A percentile compares a stretch with the other conserved stretches of the same genome.
Evolutionary conservation across 495 filamentous ascomycete genomes (phyloP).

Genomic region (Aspergillus olivimuriae): DNA sequence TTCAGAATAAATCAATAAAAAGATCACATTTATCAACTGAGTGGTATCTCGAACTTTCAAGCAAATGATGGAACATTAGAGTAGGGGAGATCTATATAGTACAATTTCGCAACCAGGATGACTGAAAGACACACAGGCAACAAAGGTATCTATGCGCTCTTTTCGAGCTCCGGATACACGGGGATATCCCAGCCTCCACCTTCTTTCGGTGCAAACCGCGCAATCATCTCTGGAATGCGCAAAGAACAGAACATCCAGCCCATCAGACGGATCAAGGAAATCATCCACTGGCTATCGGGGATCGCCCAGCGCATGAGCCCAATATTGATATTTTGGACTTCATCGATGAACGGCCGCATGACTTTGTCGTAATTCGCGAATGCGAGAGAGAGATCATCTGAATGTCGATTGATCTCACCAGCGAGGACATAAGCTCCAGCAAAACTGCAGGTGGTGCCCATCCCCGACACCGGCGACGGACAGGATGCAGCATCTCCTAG

Average conservation of each 20-base stretch:
- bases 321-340: slow-evolving; percentile 21
- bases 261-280: slow-evolving; percentile 20
- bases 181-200: slow-evolving; percentile 22
- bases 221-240: slow-evolving; percentile 17
- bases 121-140: no score
- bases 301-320: slow-evolving; percentile 9
- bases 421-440: slow-evolving; percentile 50
- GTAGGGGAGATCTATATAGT: no score
- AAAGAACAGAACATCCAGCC: slow-evolving; percentile 12
- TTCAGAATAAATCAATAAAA: no score
- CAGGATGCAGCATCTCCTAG: slow-evolving; percentile 53
- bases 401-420: slow-evolving; percentile 36
- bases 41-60: no score
- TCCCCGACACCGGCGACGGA: slow-evolving; percentile 40
- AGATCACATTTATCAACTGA: no score
- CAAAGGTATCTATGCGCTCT: no score
- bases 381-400: slow-evolving; percentile 17
- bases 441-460: slow-evolving; percentile 41
- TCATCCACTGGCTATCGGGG: slow-evolving; percentile 19
- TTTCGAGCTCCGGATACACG: no score
- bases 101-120: no score
- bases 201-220: slow-evolving; percentile 12
- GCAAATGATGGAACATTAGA: no score
- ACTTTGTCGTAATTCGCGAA: slow-evolving; percentile 20
- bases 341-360: slow-evolving; percentile 24